Evolutionary conservation across 139 green algal genomes (phyloP).

Genomic region (Micractinium conductrix): DNA sequence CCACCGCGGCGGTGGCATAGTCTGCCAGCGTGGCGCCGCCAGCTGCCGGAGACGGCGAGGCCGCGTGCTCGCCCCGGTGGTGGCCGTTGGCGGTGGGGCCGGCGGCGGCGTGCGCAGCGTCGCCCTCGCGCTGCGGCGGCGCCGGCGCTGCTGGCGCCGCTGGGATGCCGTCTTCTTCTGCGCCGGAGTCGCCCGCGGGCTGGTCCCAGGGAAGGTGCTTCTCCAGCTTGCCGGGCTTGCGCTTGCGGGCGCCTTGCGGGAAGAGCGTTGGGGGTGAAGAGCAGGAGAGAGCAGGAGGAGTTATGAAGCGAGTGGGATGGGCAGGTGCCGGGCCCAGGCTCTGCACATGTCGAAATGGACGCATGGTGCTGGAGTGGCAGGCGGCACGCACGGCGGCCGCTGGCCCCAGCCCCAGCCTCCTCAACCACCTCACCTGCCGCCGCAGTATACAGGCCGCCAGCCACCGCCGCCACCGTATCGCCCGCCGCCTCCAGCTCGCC

Average conservation of each 20-base stretch:
- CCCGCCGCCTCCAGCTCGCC: background rate
- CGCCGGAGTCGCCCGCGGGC: background rate
- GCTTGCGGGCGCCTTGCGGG: constrained; percentile 26
- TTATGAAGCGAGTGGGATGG: too few species aligned
- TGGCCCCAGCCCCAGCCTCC: too few species aligned
- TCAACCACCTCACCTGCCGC: background rate
- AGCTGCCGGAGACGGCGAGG: too few species aligned
- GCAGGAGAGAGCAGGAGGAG: too few species aligned
- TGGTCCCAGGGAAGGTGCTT: constrained; percentile 30
- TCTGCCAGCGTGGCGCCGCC: background rate
- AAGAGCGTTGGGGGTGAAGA: too few species aligned
- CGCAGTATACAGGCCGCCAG: background rate
- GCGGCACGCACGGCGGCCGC: too few species aligned
- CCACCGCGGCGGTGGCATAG: background rate
- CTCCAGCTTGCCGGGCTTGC: constrained; percentile 37
- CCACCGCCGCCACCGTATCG: background rate
- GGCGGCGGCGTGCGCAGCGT: background rate
- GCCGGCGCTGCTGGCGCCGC: background rate
- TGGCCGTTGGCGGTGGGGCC: background rate
- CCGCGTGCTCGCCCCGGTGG: too few species aligned
- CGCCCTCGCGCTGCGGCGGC: background rate
- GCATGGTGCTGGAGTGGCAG: too few species aligned
- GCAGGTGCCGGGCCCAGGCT: too few species aligned
- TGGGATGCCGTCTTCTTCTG: background rate
- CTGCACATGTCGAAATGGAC: too few species aligned